Conservation (phyloP, 2,329 filamentous ascomycete genomes). For the Aspergillus fischeri region DNA sequence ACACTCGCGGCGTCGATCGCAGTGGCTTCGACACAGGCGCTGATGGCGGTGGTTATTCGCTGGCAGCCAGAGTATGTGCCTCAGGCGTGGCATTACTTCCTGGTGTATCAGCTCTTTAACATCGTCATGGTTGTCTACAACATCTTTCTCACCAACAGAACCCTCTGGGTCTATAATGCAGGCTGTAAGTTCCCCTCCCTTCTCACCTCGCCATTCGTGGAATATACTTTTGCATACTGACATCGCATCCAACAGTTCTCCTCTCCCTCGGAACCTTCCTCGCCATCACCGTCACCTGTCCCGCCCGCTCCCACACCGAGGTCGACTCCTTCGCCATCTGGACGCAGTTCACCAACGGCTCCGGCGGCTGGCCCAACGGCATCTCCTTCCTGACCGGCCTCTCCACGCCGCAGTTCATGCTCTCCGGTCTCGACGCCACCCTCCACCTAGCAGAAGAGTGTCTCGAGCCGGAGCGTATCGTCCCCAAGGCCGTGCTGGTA, state of each 20-base stretch:
- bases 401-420: constrained; percentile 23
- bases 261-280: constrained; percentile 19
- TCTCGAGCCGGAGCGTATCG: constrained; percentile 19
- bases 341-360: constrained; percentile 17
- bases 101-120: constrained; percentile 20
- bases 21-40: constrained; percentile 13
- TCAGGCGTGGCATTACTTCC: constrained; percentile 19
- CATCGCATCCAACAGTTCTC: constrained; percentile 8
- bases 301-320: constrained; percentile 10
- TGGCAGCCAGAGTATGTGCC: constrained; percentile 17
- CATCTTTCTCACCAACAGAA: constrained; percentile 17
- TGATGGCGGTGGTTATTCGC: constrained; percentile 20
- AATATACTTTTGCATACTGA: background rate
- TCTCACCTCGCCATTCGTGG: too few species aligned
- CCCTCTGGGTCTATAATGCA: constrained; percentile 20
- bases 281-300: constrained; percentile 19
- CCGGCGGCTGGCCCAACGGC: constrained; percentile 20
- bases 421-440: constrained; percentile 20
- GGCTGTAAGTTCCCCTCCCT: constrained; percentile 12
- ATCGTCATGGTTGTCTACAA: constrained; percentile 15
- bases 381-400: constrained; percentile 22
- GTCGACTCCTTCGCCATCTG: constrained; percentile 15
- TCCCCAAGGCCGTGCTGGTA: constrained; percentile 17
- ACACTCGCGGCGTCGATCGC: constrained; percentile 18
- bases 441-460: constrained; percentile 22